A percentile compares a stretch with the other conserved stretches of the same genome.
These are phyloP conservation scores for Uromyces viciae-fabae DNA, from an alignment of 1,284 basidiomycete genomes.

Conservation along the genomic window DNA sequence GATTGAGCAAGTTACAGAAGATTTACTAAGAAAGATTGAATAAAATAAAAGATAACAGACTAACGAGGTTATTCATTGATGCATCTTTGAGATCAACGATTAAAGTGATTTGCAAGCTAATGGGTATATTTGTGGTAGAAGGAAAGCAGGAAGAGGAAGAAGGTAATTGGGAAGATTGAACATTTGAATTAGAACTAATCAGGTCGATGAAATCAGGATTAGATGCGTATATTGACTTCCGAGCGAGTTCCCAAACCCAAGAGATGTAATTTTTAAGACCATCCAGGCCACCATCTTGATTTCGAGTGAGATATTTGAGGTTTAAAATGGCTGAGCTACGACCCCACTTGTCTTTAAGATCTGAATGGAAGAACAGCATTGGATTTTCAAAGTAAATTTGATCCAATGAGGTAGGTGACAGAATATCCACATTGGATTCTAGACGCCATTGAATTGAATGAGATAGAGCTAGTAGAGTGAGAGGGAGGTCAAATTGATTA, in stretches of 20 bases:
- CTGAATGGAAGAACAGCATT: slow-evolving; percentile 52
- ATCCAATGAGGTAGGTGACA: slow-evolving; percentile 49
- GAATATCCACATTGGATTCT: slow-evolving; percentile 50
- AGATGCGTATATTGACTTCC: slow-evolving; percentile 48
- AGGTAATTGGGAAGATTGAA: not conserved
- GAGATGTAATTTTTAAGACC: slow-evolving; percentile 53
- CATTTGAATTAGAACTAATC: not conserved
- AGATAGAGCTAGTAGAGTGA: slow-evolving; percentile 48
- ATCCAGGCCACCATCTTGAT: slow-evolving; percentile 48
- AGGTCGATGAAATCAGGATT: slow-evolving; percentile 22
- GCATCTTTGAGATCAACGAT: slow-evolving; percentile 42
- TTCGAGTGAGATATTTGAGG: slow-evolving; percentile 51
- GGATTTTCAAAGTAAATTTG: slow-evolving; percentile 52
- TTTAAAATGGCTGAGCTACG: slow-evolving; percentile 52
- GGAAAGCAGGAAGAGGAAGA: not conserved
- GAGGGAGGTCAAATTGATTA: slow-evolving; percentile 47
- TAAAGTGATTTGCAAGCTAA: slow-evolving; percentile 27
- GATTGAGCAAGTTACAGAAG: not conserved
- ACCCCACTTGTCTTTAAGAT: slow-evolving; percentile 51
- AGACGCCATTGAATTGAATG: slow-evolving; percentile 51
- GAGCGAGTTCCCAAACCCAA: slow-evolving; percentile 52
- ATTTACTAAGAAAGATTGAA: not conserved
- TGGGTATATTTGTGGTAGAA: not conserved
- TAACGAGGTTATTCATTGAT: slow-evolving; percentile 41
- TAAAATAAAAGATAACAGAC: not conserved